Base-by-base conservation (phyloP, 2,329 filamentous ascomycete species). In the Colletotrichum sansevieriae region DNA sequence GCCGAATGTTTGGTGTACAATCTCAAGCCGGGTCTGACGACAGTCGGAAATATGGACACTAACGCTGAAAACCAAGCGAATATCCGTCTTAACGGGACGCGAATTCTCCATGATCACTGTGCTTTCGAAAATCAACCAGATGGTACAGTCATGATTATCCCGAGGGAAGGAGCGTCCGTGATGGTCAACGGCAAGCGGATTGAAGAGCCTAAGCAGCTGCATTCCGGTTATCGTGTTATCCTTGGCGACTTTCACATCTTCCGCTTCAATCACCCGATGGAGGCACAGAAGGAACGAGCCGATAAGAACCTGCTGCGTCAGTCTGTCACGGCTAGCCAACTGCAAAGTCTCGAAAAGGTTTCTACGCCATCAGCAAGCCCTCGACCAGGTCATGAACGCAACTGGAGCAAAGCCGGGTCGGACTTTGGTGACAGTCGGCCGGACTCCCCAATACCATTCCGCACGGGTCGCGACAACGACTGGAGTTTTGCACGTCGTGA, bases 171-270 rank as follows among this genome's bases (percentile, higher is more conserved):
- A n/a, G 96, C 96, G 1, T 94, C 95, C 11, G 93, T 99, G 66
- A 99, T 99, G 96, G 94, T 99, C 60, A 99, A 99, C 75, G 96
- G 96, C 66, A 88, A 95, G 72, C 92, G 95, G 18, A 92, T 98
- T 62, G 90, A 94, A 62, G 94, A 95, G 75, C 91, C 95, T 1
- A 94, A 91, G 72, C 89, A 94, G 72, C 84, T 99, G 49, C 91
- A 95, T 76, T 98, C 95, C 75, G 96, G 96, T 6, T 97, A 95
- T 78, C 92, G 96, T 70, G 92, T 99, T 62, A 99, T 99, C 71
- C 85, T 99, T 10, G 96, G 96, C 46, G 96, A 99, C 79, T 99
- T 99, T 74, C 96, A 99, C 78, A 99, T 99, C 70, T 98, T 99
- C 82, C 88, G 96, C 65, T 99, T 99, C 84, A 99, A 98, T 75